Percentiles rank a stretch among this genome's conserved stretches.
phyloP scores from a whole-genome alignment of 1,139 yeast genomes.

The Suzukiozyma palmioleophila region DNA sequence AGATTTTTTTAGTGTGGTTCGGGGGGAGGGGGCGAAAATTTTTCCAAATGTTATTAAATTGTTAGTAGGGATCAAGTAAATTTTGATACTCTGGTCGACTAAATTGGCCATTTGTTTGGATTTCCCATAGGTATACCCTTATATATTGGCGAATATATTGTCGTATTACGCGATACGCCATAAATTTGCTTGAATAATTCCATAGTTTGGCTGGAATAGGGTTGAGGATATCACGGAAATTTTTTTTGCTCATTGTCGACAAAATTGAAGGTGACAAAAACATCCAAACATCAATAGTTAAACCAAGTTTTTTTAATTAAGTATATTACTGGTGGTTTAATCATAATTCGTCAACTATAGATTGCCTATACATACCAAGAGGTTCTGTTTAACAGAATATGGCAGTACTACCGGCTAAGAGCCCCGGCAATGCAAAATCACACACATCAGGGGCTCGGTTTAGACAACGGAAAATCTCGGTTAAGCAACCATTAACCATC shows the following conservation, averaged over 20 bases:
- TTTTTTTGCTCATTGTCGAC: background rate
- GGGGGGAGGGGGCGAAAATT: slow-evolving; percentile 4
- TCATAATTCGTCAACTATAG: no score
- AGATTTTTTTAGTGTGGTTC: slow-evolving; percentile 1
- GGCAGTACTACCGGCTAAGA: slow-evolving; percentile 30
- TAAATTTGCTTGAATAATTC: no score
- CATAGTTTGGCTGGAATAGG: background rate
- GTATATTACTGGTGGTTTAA: no score
- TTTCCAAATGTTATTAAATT: slow-evolving; percentile 2
- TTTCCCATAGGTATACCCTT: background rate
- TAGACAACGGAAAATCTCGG: slow-evolving; percentile 87
- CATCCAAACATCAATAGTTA: slow-evolving; percentile 1
- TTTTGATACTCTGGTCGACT: background rate
- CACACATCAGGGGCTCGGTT: slow-evolving; percentile 61
- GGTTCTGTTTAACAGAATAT: slow-evolving; percentile 9
- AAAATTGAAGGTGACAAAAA: background rate
- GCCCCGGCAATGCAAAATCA: slow-evolving; percentile 29
- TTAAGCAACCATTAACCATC: slow-evolving; percentile 82
- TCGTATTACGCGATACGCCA: no score
- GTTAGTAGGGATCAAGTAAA: background rate
- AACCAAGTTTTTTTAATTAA: background rate
- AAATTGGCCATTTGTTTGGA: background rate
- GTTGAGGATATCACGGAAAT: slow-evolving; percentile 1
- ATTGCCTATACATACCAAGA: background rate
- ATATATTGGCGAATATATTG: background rate